Percentiles rank a stretch among this genome's conserved stretches.
These are phyloP conservation scores for Lablab purpureus DNA, from an alignment of 306 rosid species.

Conservation along the genomic window DNA sequence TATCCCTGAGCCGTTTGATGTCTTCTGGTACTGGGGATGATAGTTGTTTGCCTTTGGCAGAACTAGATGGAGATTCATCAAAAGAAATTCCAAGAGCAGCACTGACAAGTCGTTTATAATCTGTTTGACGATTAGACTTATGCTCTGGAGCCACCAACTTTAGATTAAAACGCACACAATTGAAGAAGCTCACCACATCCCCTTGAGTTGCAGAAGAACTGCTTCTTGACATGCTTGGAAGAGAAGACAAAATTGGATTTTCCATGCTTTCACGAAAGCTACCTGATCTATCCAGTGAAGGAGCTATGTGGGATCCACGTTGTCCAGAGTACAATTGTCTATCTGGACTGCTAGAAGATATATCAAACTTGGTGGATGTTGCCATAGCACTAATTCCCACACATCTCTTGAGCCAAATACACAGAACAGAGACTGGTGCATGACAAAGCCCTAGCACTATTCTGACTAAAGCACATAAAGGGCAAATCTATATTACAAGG, in stretches of 20 bases:
- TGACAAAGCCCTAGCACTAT: slow-evolving; percentile 57
- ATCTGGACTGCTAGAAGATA: slow-evolving; percentile 83
- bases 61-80: slow-evolving; percentile 82
- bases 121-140: slow-evolving; percentile 72
- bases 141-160: slow-evolving; percentile 66
- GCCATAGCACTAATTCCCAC: slow-evolving; percentile 81
- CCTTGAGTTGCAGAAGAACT: slow-evolving; percentile 66
- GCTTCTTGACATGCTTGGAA: slow-evolving; percentile 85
- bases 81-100: slow-evolving; percentile 73
- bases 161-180: slow-evolving; percentile 71
- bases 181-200: slow-evolving; percentile 70
- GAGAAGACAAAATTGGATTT: slow-evolving; percentile 77
- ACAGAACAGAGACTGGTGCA: slow-evolving; percentile 65
- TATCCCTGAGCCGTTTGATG: slow-evolving; percentile 65
- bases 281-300: slow-evolving; percentile 74
- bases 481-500: slow-evolving; percentile 47
- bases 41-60: slow-evolving; percentile 71
- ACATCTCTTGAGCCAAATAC: slow-evolving; percentile 57
- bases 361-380: slow-evolving; percentile 81
- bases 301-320: slow-evolving; percentile 89
- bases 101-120: slow-evolving; percentile 71
- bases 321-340: slow-evolving; percentile 82
- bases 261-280: slow-evolving; percentile 86
- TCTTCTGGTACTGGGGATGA: slow-evolving; percentile 70
- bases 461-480: slow-evolving; percentile 63